Percentiles rank a stretch among this genome's conserved stretches.
These are phyloP conservation scores for Termitomyces sp. DNA, from an alignment of 768 basidiomycete species.

Conservation along the genomic window DNA sequence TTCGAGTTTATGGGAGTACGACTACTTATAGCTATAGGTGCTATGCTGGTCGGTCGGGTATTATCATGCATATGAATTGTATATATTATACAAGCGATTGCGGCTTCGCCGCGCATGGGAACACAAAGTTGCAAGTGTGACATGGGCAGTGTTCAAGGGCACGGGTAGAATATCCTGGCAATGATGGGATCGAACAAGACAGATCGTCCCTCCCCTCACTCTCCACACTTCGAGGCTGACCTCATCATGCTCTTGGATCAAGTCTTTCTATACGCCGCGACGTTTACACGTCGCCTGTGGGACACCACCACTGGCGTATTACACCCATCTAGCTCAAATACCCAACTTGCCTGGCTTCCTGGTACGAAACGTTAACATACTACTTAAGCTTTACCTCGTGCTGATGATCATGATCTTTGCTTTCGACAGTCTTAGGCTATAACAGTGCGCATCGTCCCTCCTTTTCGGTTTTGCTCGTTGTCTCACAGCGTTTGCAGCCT, in stretches of 20 bases:
- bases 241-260: slow-evolving; percentile 2
- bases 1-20: too few relatives aligned
- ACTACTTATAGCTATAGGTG: too few relatives aligned
- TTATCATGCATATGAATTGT: too few relatives aligned
- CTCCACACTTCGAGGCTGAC: background rate
- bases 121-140: too few relatives aligned
- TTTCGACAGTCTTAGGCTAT: slow-evolving; percentile 54
- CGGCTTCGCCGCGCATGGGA: too few relatives aligned
- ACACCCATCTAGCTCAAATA: slow-evolving; percentile 20
- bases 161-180: too few relatives aligned
- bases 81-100: too few relatives aligned
- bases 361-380: slow-evolving; percentile 29
- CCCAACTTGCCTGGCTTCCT: slow-evolving; percentile 37
- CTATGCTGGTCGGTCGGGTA: too few relatives aligned
- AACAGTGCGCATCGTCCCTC: slow-evolving; percentile 47
- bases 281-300: slow-evolving; percentile 24
- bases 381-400: background rate
- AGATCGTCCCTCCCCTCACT: too few relatives aligned
- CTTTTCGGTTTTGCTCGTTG: background rate
- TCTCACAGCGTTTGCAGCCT: slow-evolving; percentile 37
- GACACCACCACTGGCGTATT: slow-evolving; percentile 17
- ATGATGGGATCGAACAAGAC: too few relatives aligned
- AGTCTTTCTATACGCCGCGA: slow-evolving; percentile 10
- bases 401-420: background rate
- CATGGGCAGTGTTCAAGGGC: too few relatives aligned